Evolutionary conservation across 106 monocot genomes (phyloP).

Genomic region (Xerophyta viscosa): DNA sequence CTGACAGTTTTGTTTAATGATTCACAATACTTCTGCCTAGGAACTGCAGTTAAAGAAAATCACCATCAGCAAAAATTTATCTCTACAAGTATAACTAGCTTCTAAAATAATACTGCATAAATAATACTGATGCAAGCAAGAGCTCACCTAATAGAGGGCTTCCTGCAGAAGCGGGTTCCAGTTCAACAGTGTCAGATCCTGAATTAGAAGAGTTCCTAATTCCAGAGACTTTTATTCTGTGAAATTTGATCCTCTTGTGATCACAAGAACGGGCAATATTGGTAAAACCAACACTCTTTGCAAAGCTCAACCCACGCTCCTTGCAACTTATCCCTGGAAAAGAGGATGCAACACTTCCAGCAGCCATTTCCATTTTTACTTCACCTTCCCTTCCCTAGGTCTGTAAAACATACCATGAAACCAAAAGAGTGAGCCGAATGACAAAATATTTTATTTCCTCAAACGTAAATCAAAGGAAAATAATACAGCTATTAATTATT

Average conservation of each 20-base stretch:
- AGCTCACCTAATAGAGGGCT: constrained; percentile 87
- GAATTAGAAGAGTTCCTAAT: constrained; percentile 42
- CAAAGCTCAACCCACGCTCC: constrained; percentile 26
- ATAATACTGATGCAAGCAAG: not conserved
- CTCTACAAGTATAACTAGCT: not conserved
- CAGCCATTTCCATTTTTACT: constrained; percentile 31
- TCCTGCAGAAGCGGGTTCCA: constrained; percentile 73
- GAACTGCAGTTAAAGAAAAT: constrained; percentile 37
- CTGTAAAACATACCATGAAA: too few relatives aligned
- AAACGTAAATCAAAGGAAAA: too few relatives aligned
- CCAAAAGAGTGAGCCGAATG: too few relatives aligned
- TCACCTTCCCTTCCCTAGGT: not conserved
- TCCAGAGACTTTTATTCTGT: constrained; percentile 14
- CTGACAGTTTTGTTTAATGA: constrained; percentile 69
- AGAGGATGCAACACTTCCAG: constrained; percentile 33
- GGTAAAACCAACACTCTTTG: constrained; percentile 60
- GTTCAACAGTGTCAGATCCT: constrained; percentile 66
- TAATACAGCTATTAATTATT: too few relatives aligned
- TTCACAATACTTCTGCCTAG: constrained; percentile 97
- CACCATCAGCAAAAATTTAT: too few relatives aligned
- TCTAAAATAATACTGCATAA: not conserved
- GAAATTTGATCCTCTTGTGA: constrained; percentile 5
- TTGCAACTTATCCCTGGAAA: constrained; percentile 34
- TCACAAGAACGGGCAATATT: constrained; percentile 18
- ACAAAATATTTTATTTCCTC: too few relatives aligned